phyloP scores from a whole-genome alignment of 1,139 yeast species.

The Hansenula lynferdii region DNA sequence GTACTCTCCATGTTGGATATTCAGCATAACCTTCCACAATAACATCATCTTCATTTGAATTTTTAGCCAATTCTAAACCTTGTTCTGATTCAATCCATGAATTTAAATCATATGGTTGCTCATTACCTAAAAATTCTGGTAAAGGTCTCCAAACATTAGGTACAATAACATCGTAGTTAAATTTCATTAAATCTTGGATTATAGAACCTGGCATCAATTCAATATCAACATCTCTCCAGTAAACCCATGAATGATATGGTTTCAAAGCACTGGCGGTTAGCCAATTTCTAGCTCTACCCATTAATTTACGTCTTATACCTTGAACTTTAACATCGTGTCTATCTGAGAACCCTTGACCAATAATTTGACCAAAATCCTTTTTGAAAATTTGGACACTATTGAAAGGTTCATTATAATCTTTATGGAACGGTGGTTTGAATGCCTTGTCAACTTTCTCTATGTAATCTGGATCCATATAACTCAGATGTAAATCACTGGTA shows the following conservation, averaged over 20 bases:
- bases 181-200: slow-evolving; percentile 72
- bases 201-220: slow-evolving; percentile 79
- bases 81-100: slow-evolving; percentile 83
- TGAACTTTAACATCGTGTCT: slow-evolving; percentile 88
- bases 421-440: slow-evolving; percentile 59
- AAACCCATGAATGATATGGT: slow-evolving; percentile 91
- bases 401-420: slow-evolving; percentile 65
- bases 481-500: slow-evolving; percentile 55
- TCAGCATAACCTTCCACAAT: slow-evolving; percentile 91
- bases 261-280: slow-evolving; percentile 68
- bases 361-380: slow-evolving; percentile 80
- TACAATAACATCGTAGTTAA: slow-evolving; percentile 73
- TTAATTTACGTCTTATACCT: slow-evolving; percentile 78
- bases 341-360: slow-evolving; percentile 87
- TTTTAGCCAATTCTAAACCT: slow-evolving; percentile 61
- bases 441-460: slow-evolving; percentile 51
- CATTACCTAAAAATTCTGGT: slow-evolving; percentile 69
- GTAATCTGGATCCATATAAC: slow-evolving; percentile 67
- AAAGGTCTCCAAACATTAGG: slow-evolving; percentile 92
- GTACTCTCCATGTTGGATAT: slow-evolving; percentile 85
- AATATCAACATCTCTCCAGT: slow-evolving; percentile 91
- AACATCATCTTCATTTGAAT: slow-evolving; percentile 75
- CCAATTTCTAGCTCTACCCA: slow-evolving; percentile 94
- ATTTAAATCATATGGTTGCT: slow-evolving; percentile 82
- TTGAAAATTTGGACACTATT: slow-evolving; percentile 70